Conservation (phyloP, 2,329 filamentous ascomycete genomes). For the Pseudocercospora musae region DNA sequence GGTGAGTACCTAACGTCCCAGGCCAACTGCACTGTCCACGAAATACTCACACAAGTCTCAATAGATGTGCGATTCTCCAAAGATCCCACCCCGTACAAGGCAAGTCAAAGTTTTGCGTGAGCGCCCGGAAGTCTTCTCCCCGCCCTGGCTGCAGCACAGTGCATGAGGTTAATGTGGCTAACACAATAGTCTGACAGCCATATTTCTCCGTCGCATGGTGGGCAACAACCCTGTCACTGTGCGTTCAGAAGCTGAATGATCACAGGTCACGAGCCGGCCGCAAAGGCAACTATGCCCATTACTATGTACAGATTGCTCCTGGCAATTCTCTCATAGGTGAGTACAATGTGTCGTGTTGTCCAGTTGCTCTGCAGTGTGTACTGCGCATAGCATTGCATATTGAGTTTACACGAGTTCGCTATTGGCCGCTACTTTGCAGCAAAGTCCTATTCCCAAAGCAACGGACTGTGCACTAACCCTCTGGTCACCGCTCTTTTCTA, state of each 20-base stretch:
- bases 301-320: conserved; percentile 82
- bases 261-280: conserved; percentile 71
- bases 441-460: not conserved
- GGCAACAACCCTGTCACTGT: conserved; percentile 6
- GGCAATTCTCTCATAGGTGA: conserved; percentile 67
- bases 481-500: not conserved
- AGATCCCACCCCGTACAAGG: conserved; percentile 85
- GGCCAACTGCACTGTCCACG: not conserved
- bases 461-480: not conserved
- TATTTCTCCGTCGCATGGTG: conserved; percentile 80
- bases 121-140: not conserved
- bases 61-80: conserved; percentile 75
- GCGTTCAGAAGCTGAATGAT: not conserved
- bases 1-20: not conserved
- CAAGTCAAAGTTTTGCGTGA: conserved; percentile 52
- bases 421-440: not conserved
- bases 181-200: conserved; percentile 49
- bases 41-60: not conserved
- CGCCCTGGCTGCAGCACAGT: not conserved
- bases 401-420: not conserved
- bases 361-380: not conserved
- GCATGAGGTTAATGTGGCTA: conserved; percentile 8
- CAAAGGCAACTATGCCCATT: conserved; percentile 83
- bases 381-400: not conserved
- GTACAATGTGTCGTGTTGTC: conserved; percentile 30